A percentile compares a stretch with the other conserved stretches of the same genome.
These are phyloP conservation scores for Silene conica DNA, from an alignment of 148 eudicot genomes.

Conservation along the genomic window DNA sequence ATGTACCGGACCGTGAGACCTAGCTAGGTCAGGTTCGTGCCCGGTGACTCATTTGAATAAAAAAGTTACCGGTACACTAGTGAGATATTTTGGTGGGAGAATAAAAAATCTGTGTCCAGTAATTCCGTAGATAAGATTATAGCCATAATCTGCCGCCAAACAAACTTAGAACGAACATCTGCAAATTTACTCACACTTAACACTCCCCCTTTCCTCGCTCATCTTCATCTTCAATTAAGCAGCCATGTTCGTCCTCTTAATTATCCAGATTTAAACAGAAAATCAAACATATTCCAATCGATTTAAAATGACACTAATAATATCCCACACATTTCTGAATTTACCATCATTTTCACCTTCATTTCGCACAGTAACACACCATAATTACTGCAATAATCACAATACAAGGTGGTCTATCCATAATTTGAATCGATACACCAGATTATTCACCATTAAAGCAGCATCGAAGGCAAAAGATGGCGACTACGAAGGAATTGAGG, in stretches of 20 bases:
- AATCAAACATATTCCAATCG: background rate
- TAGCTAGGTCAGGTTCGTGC: no score
- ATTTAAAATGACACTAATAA: conserved; percentile 12
- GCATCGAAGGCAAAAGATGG: background rate
- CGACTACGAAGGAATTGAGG: conserved; percentile 36
- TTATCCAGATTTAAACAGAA: background rate
- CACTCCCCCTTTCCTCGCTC: background rate
- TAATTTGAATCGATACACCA: background rate
- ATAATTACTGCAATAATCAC: conserved; percentile 9
- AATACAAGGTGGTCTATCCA: background rate
- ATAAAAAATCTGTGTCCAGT: no score
- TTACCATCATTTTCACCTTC: background rate
- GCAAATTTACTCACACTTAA: background rate
- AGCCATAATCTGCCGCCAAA: background rate
- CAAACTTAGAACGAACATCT: background rate
- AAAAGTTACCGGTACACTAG: no score
- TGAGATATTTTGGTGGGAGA: no score
- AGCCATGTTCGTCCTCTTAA: background rate
- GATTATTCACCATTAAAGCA: conserved; percentile 16
- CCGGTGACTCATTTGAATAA: no score
- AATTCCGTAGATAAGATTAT: background rate
- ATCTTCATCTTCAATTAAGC: background rate
- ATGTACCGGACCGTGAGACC: no score
- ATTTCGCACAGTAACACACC: background rate
- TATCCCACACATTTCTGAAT: conserved; percentile 9